Base-by-base conservation (phyloP, 805 yeast genomes). In the Kodamaea fukazawae region DNA sequence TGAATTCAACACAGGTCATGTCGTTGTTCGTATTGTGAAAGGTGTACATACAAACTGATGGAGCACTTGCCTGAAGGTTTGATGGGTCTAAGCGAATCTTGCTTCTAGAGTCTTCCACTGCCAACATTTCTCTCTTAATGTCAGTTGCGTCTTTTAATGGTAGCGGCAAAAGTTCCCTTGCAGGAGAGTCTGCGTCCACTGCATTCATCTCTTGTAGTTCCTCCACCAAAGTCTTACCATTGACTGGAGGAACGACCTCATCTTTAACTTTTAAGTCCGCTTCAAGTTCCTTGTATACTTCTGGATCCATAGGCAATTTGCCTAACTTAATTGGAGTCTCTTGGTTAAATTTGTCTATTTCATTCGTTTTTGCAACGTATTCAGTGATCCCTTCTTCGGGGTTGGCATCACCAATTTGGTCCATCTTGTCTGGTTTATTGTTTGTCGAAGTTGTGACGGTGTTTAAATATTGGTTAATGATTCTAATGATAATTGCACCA, bases 31-130 rank as follows among this genome's bases (percentile, higher is more conserved):
- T 86, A 63, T 93, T 93, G 70, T 93, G 99, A 67, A 93, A 90
- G 1, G 98, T 91, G 68, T 93, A 93, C 96, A 91, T 87, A 63
- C 98, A 93, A 26, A 91, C 96, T 41, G 95, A 85, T 15, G 99
- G 99, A 17, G 91, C 77, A 15, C 88, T 71, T 3, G 95, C 84
- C 63, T 86, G 96, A 23, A 76, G 63, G 20, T 35, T 39, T n/a
- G 33, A n/a, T 4, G 82, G 71, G 16, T 80, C 86, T 37, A 91
- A 59, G 48, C 71, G 75, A 43, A 91, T 79, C 46, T 83, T 78
- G 25, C 86, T 77, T 44, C 96, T 73, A 7, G 91, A 79, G 60
- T 91, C 98, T 53, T 80, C 86, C 22, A 93, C 86, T 42, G 80
- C 76, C 45, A 79, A 71, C 14, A 91, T 81, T 56, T 86, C 91